Conservation (phyloP, 352 stramenopile species). For the Pythium chondricola region DNA sequence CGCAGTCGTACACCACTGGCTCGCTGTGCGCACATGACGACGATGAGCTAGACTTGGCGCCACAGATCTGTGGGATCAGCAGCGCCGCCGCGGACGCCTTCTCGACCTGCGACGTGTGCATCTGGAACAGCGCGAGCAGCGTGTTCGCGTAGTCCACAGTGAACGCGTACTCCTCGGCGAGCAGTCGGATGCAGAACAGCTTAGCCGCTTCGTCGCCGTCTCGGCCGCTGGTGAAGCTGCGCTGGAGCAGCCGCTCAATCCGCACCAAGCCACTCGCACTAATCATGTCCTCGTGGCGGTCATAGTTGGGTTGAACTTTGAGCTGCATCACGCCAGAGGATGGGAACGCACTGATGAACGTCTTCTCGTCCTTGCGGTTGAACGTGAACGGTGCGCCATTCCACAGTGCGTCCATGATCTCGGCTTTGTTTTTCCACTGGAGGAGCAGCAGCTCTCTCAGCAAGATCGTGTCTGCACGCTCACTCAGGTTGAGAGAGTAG, state of each 20-base stretch:
- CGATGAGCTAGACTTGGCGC: conserved; percentile 12
- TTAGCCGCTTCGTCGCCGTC: conserved; percentile 55
- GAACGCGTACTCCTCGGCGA: conserved; percentile 62
- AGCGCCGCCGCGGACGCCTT: conserved; percentile 54
- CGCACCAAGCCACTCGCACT: conserved; percentile 28
- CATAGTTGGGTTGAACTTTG: conserved; percentile 57
- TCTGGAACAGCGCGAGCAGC: conserved; percentile 51
- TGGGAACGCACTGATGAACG: conserved; percentile 32
- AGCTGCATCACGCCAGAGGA: conserved; percentile 38
- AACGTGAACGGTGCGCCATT: conserved; percentile 43
- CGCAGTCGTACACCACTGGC: conserved; percentile 52
- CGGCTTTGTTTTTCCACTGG: conserved; percentile 47
- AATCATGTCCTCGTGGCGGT: conserved; percentile 50
- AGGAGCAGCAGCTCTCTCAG: conserved; percentile 51
- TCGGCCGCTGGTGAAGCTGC: conserved; percentile 34
- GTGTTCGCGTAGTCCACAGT: conserved; percentile 46
- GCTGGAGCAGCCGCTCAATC: conserved; percentile 31
- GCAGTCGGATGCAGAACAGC: conserved; percentile 50
- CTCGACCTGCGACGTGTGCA: conserved; percentile 61
- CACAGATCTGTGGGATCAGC: conserved; percentile 57
- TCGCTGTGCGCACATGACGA: conserved; percentile 20
- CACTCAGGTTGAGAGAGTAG: conserved; percentile 47
- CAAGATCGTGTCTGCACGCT: conserved; percentile 44
- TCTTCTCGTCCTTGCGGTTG: conserved; percentile 54
- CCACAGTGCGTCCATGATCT: conserved; percentile 41